A percentile compares a stretch with the other conserved stretches of the same genome.
Conservation (phyloP, 148 eudicot species). For the Heliamphora exappendiculata region DNA sequence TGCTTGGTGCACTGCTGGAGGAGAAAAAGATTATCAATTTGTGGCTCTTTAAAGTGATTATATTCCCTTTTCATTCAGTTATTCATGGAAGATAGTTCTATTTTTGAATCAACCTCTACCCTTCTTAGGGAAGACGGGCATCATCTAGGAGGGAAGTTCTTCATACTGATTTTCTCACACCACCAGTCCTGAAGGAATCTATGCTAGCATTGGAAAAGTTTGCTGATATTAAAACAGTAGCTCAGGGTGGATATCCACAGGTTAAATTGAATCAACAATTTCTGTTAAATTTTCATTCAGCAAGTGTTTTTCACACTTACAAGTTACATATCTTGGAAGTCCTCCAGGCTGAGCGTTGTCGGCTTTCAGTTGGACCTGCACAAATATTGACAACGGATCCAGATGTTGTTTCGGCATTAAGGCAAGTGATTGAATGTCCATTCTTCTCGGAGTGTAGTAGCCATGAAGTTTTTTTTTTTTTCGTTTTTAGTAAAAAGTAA, state of each 20-base stretch:
- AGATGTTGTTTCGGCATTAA: slow-evolving; percentile 65
- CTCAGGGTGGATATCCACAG: slow-evolving; percentile 89
- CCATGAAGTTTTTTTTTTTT: neutral
- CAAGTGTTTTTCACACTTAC: neutral
- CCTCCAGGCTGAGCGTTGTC: slow-evolving; percentile 84
- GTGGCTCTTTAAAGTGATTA: neutral
- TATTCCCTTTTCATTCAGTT: neutral
- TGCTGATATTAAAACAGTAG: slow-evolving; percentile 49
- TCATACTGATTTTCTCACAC: slow-evolving; percentile 90
- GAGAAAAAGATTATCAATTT: neutral
- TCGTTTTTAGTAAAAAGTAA: neutral
- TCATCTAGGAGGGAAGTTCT: slow-evolving; percentile 63
- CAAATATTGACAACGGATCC: slow-evolving; percentile 52
- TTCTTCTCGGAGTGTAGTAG: neutral
- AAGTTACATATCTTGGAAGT: slow-evolving; percentile 1
- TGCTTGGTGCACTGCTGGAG: neutral
- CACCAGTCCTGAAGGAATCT: slow-evolving; percentile 60
- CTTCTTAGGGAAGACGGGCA: slow-evolving; percentile 62
- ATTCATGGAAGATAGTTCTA: neutral
- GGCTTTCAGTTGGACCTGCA: slow-evolving; percentile 87
- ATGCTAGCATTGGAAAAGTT: slow-evolving; percentile 58
- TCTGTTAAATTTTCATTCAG: slow-evolving; percentile 3
- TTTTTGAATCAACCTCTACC: neutral
- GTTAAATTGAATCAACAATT: slow-evolving; percentile 23
- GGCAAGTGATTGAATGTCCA: slow-evolving; percentile 30